Evolutionary conservation across 169 alveolate genomes (phyloP).

Genomic region (Eimeria necatrix): DNA sequence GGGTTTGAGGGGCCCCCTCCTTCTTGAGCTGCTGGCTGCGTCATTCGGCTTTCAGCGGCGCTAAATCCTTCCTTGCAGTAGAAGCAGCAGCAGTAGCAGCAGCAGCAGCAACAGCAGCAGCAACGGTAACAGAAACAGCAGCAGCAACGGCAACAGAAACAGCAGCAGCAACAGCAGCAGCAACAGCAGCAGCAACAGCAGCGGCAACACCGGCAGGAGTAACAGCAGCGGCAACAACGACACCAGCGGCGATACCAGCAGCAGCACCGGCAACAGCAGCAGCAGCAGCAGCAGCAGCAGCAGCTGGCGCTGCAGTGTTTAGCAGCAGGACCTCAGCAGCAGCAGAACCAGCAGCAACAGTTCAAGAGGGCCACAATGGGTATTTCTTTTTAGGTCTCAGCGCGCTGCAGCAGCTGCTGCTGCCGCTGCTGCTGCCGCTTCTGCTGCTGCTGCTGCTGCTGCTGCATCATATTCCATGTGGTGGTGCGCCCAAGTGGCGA

Average conservation of each 20-base stretch:
- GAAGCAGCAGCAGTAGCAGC: neutral
- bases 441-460: neutral
- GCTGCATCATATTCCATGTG: neutral
- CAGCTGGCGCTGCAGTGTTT: too few relatives aligned
- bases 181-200: neutral
- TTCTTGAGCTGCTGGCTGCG: neutral
- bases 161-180: neutral
- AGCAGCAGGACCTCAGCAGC: too few relatives aligned
- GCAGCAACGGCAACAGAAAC: neutral
- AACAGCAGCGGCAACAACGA: neutral
- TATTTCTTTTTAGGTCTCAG: neutral
- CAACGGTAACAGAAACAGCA: neutral
- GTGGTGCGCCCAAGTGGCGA: neutral
- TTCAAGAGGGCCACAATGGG: too few relatives aligned
- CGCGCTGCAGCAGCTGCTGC: neutral
- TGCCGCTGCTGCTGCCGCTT: conserved; percentile 25
- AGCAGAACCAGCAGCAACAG: neutral
- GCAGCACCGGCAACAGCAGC: neutral
- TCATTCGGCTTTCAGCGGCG: neutral
- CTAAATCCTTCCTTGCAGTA: neutral
- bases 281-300: neutral
- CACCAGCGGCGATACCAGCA: neutral
- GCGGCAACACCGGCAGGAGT: neutral
- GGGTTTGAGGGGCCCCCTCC: conserved; percentile 30
- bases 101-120: conserved; percentile 33